Base-by-base conservation (phyloP, 1,284 basidiomycete species). In the Coniferiporia sulphurascens region DNA sequence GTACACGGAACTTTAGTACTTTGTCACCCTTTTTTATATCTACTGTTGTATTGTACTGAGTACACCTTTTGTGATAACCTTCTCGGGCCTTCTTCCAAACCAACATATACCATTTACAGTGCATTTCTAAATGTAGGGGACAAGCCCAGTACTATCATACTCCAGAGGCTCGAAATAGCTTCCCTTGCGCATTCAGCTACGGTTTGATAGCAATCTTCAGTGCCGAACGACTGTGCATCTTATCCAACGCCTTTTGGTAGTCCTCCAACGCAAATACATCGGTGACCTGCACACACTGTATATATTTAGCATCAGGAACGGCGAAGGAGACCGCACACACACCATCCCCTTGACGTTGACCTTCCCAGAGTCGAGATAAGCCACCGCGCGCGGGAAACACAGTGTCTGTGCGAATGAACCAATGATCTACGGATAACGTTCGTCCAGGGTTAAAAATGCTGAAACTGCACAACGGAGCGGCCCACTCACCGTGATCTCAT, bases 361-460 rank as follows among this genome's bases (percentile, higher is more conserved):
- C 73, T 83, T 83, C 43, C 83, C 82, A 59, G 76, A 76, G 65
- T 85, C 83, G 49, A 85, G 77, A 66, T 84, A 83, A 6, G 77
- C 79, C 32, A 86, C 77, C 2, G 83, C 82, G 49, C 83, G 78
- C 21, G 82, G 81, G 77, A 86, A 85, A 72, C 83, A 84, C 73
- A 76, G 76, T 27, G 77, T 78, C 67, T 84, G 83, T 27, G 80
- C 77, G 74, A 84, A 84, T 34, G 82, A 84, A 53, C 81, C 81
- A 65, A 84, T 80, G 69, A 84, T 81, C 78, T 78, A 60, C 22
- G 13, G 10, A n/a, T 32, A n/a, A n/a, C 41, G 10, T 43, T 13
- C n/a, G n/a, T n/a, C 12, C n/a, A 27, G 15, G 32, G 21, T 9
- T 52, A 35, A 38, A 41, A 41, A 12, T 41, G 15, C 15, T 41